These are phyloP conservation scores for Fusarium stilboides DNA, from an alignment of 2,329 filamentous ascomycete genomes.

Conservation along the genomic window DNA sequence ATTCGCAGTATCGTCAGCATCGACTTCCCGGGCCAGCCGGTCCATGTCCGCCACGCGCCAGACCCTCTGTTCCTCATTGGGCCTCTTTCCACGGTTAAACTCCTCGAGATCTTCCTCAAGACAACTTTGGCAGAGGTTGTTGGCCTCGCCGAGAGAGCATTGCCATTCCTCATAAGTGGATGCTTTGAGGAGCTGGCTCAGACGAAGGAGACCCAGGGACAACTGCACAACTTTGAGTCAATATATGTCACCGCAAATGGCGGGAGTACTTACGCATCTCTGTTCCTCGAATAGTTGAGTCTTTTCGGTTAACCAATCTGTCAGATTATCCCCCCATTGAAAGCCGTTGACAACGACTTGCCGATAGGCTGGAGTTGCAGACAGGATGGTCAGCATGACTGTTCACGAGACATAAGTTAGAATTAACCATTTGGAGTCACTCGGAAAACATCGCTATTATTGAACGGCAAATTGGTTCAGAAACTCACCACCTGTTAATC, in stretches of 20 bases:
- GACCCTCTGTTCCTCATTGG: constrained; percentile 7
- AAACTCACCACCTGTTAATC: constrained; percentile 40
- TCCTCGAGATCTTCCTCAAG: constrained; percentile 37
- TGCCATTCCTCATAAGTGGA: constrained; percentile 43
- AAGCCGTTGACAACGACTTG: constrained; percentile 43
- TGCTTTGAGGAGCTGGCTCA: constrained; percentile 32
- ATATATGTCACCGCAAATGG: too few relatives aligned
- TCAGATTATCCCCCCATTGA: constrained; percentile 40
- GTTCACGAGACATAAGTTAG: constrained; percentile 17
- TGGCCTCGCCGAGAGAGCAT: constrained; percentile 16
- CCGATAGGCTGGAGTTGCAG: constrained; percentile 39
- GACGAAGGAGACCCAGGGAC: constrained; percentile 34
- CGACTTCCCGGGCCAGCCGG: constrained; percentile 33
- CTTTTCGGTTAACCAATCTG: constrained; percentile 40
- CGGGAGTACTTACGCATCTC: constrained; percentile 31
- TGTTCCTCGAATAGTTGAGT: constrained; percentile 43
- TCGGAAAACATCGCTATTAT: too few relatives aligned
- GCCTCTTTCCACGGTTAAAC: constrained; percentile 30
- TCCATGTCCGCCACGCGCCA: constrained; percentile 42
- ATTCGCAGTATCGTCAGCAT: constrained; percentile 27
- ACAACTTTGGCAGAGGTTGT: constrained; percentile 18
- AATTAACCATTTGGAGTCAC: background rate
- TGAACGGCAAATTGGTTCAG: background rate
- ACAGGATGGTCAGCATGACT: constrained; percentile 45
- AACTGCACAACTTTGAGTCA: constrained; percentile 23